Conservation (phyloP, 805 yeast genomes). For the Barnettozyma siamensis region DNA sequence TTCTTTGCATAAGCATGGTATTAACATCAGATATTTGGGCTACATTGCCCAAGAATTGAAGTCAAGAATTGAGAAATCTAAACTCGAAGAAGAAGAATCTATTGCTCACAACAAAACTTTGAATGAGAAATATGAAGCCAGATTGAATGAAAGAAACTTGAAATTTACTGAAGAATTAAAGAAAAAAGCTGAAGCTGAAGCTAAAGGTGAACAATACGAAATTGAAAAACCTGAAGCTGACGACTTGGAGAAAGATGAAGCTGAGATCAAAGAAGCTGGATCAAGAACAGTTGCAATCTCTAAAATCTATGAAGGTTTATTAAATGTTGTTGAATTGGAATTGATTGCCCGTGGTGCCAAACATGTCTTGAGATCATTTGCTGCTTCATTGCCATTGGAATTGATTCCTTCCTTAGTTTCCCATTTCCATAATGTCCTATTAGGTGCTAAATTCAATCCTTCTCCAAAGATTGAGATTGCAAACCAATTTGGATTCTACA, state of each 20-base stretch:
- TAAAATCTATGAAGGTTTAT: slow-evolving; percentile 13
- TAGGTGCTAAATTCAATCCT: slow-evolving; percentile 45
- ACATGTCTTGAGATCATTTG: slow-evolving; percentile 54
- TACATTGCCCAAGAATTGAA: slow-evolving; percentile 36
- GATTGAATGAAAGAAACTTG: slow-evolving; percentile 14
- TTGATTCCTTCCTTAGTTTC: slow-evolving; percentile 57
- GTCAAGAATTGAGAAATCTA: slow-evolving; percentile 24
- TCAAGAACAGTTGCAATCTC: slow-evolving; percentile 9
- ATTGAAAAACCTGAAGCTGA: slow-evolving; percentile 12
- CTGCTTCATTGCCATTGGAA: slow-evolving; percentile 43
- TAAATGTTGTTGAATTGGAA: slow-evolving; percentile 36
- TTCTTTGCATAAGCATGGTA: slow-evolving; percentile 72
- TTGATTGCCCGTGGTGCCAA: slow-evolving; percentile 77
- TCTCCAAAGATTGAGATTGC: slow-evolving; percentile 33
- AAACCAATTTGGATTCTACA: slow-evolving; percentile 42
- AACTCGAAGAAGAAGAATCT: slow-evolving; percentile 23
- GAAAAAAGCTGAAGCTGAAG: slow-evolving; percentile 21
- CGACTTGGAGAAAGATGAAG: slow-evolving; percentile 18
- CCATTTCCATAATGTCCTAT: slow-evolving; percentile 65
- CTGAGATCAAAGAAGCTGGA: slow-evolving; percentile 7
- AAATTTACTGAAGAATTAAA: slow-evolving; percentile 15
- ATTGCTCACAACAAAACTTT: slow-evolving; percentile 16
- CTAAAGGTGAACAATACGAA: slow-evolving; percentile 18
- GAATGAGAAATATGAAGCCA: slow-evolving; percentile 15
- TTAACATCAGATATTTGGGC: slow-evolving; percentile 87